Evolutionary conservation across 1,139 yeast genomes (phyloP), one percentile per base, ranked within the genome.

Genomic region (Meyerozyma carpophila): DNA sequence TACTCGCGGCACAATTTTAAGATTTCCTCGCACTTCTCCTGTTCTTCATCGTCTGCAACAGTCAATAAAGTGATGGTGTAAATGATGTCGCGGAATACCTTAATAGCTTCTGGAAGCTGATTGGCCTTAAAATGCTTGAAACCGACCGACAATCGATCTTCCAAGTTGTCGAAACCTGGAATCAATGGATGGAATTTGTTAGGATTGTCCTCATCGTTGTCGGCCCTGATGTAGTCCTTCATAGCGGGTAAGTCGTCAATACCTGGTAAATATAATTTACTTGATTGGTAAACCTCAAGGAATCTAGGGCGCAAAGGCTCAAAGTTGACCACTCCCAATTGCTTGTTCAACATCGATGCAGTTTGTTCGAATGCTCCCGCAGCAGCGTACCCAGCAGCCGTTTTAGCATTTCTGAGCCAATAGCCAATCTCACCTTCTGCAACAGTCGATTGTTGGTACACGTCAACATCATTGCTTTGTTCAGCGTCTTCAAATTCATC

Each of bases 321-420:
- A 62, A 94, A 91, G 54, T 87, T 76, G 34, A 79, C 82, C 43
- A 88, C 79, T 53, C 98, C 98, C 43, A 85, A 75, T 66, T 94
- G 98, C 57, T 94, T 85, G 66, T 85, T 81, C 57, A 94, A 77
- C 59, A 94, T 77, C 54, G 89, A 93, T 32, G 97, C 94, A 39
- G 98, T 98, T 49, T 93, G 88, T 51, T 91, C 98, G 62, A 91
- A 90, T 5, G 95, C 88, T 54, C 99, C 99, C 2, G 97, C 91
- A 1, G 98, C 97, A 57, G 86, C 90, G 56, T 89, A 89, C 32
- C 88, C 90, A 32, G 96, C 98, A 4, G 98, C 90, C 43, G 93
- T 77, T 50, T 85, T 87, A 13, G 97, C 88, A 65, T 86, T 88
- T 52, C 93, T 84, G 36, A 87, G 77, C 98, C 99, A 94, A 51